These are phyloP conservation scores for Raffaelea ambrosiae DNA, from an alignment of 2,329 filamentous ascomycete genomes.

Conservation along the genomic window DNA sequence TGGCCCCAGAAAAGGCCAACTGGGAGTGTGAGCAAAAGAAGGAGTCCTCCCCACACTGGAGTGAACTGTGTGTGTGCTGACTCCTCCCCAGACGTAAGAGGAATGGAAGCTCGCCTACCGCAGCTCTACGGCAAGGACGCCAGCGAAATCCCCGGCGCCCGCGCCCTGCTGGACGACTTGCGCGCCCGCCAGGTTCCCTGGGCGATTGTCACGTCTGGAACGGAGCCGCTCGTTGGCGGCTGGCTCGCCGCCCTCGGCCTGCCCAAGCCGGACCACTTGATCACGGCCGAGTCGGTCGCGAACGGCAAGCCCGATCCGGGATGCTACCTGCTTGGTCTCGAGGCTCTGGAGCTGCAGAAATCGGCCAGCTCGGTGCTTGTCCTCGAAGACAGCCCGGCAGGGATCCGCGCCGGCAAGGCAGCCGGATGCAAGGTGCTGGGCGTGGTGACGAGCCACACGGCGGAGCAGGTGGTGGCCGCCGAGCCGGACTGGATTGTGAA, in stretches of 20 bases:
- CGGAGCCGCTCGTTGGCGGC: conserved; percentile 56
- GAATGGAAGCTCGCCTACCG: conserved; percentile 72
- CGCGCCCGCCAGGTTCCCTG: conserved; percentile 56
- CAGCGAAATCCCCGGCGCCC: conserved; percentile 76
- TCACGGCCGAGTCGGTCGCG: conserved; percentile 68
- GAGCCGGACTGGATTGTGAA: conserved; percentile 82
- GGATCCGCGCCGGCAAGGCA: conserved; percentile 72
- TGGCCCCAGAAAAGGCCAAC: conserved; percentile 78
- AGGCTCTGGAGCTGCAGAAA: conserved; percentile 45
- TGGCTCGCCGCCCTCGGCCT: conserved; percentile 63
- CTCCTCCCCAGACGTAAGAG: conserved; percentile 67
- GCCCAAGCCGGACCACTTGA: conserved; percentile 55
- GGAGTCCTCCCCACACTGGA: no score
- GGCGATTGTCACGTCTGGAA: conserved; percentile 80
- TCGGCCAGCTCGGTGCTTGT: conserved; percentile 54
- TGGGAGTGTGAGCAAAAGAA: conserved; percentile 93
- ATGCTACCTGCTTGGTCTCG: conserved; percentile 62
- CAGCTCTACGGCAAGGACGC: conserved; percentile 69
- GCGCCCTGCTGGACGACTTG: conserved; percentile 59
- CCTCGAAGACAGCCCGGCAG: conserved; percentile 82
- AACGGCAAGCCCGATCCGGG: conserved; percentile 70
- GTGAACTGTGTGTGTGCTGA: no score
- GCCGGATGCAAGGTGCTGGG: conserved; percentile 80
- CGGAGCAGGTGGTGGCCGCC: conserved; percentile 62
- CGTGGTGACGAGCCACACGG: conserved; percentile 74